Percentiles rank a stretch among this genome's conserved stretches.
phyloP scores from a whole-genome alignment of 2,329 filamentous ascomycete genomes.

The Fusarium pseudonygamai region DNA sequence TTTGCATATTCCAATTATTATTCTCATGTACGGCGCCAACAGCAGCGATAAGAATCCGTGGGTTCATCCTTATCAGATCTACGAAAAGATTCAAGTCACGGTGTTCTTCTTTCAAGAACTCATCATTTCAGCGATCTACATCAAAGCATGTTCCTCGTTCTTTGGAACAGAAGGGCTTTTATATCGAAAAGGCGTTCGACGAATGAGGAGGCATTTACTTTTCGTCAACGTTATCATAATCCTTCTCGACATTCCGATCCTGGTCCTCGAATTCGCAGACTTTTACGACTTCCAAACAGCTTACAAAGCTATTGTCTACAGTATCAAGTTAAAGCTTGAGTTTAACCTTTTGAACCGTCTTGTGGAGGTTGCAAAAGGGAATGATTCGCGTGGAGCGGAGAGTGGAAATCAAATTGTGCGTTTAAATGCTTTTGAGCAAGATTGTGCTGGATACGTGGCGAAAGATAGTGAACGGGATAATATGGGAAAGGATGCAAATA shows the following conservation, averaged over 20 bases:
- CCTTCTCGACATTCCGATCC: slow-evolving; percentile 48
- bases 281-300: slow-evolving; percentile 40
- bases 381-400: background rate
- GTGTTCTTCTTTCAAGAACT: slow-evolving; percentile 65
- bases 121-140: slow-evolving; percentile 62
- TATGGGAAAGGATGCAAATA: rapidly evolving
- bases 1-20: slow-evolving; percentile 61
- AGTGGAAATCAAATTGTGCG: background rate
- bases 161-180: slow-evolving; percentile 9
- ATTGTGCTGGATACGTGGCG: rapidly evolving
- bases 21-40: slow-evolving; percentile 65
- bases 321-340: slow-evolving; percentile 51
- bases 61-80: slow-evolving; percentile 51
- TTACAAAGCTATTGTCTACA: slow-evolving; percentile 46
- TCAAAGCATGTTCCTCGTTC: slow-evolving; percentile 39
- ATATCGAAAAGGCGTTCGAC: background rate
- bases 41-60: slow-evolving; percentile 38
- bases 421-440: background rate
- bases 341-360: slow-evolving; percentile 48
- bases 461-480: rapidly evolving
- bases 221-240: slow-evolving; percentile 55
- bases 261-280: slow-evolving; percentile 52
- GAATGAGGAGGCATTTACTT: slow-evolving; percentile 49
- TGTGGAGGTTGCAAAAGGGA: slow-evolving; percentile 10
- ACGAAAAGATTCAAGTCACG: slow-evolving; percentile 65